Conservation (phyloP, 2,329 filamentous ascomycete species). For the Colletotrichum acutatum region DNA sequence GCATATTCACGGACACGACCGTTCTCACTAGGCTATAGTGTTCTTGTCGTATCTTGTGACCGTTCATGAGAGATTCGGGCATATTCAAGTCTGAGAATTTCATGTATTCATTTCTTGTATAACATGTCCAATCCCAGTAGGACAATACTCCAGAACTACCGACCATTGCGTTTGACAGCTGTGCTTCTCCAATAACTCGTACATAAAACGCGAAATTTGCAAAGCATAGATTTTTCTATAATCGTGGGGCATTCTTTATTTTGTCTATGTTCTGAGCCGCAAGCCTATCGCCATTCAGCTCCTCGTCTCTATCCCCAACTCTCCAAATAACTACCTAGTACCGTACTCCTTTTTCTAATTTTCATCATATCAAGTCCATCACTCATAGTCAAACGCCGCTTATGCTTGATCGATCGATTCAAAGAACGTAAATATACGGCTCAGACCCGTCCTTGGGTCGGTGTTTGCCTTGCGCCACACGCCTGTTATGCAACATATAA, state of each 20-base stretch:
- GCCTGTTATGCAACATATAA: slow-evolving; percentile 51
- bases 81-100: too few relatives aligned
- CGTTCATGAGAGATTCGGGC: too few relatives aligned
- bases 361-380: background rate
- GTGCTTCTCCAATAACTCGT: background rate
- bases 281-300: background rate
- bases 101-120: too few relatives aligned
- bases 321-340: background rate
- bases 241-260: background rate
- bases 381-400: background rate
- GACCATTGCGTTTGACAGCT: too few relatives aligned
- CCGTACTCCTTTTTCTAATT: background rate
- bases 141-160: background rate
- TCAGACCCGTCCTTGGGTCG: slow-evolving; percentile 35
- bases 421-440: slow-evolving; percentile 35
- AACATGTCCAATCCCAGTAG: too few relatives aligned
- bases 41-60: too few relatives aligned
- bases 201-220: too few relatives aligned
- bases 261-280: background rate
- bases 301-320: background rate
- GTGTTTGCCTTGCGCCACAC: slow-evolving; percentile 38
- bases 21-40: slow-evolving; percentile 10
- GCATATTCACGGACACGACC: slow-evolving; percentile 25
- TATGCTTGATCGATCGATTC: background rate
- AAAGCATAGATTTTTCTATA: too few relatives aligned